phyloP scores from a whole-genome alignment of 2,329 filamentous ascomycete species.

The Thielaviopsis populi region DNA sequence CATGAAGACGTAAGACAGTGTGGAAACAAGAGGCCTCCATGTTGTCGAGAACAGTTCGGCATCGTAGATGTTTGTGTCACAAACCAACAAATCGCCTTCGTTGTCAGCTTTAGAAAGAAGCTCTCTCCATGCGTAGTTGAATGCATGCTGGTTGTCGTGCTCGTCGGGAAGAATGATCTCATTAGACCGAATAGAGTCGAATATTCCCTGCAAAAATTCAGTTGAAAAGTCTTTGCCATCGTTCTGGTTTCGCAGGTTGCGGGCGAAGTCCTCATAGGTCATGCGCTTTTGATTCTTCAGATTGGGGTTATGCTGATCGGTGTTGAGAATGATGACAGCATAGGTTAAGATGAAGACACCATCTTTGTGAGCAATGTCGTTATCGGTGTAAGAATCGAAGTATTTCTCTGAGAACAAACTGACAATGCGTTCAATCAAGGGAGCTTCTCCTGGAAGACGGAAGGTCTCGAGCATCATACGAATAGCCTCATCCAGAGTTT shows the following conservation, averaged over 20 bases:
- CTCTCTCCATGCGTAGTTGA: conserved; percentile 96
- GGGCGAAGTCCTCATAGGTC: conserved; percentile 66
- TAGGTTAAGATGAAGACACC: conserved; percentile 84
- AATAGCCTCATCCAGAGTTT: conserved; percentile 80
- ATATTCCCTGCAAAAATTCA: conserved; percentile 75
- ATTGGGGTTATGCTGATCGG: conserved; percentile 91
- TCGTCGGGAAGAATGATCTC: conserved; percentile 97
- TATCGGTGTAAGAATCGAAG: conserved; percentile 51
- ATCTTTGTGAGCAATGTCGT: conserved; percentile 67
- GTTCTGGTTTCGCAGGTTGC: conserved; percentile 84
- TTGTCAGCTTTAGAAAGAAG: conserved; percentile 70
- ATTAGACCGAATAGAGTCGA: conserved; percentile 75
- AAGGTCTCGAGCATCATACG: conserved; percentile 80
- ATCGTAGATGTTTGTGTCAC: conserved; percentile 88
- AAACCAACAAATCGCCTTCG: conserved; percentile 58
- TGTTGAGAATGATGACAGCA: conserved; percentile 95
- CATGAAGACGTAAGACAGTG: conserved; percentile 96
- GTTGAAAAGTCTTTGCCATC: conserved; percentile 67
- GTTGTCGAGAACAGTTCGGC: conserved; percentile 95
- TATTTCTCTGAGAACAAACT: conserved; percentile 79
- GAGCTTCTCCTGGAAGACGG: conserved; percentile 82
- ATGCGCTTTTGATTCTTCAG: conserved; percentile 67
- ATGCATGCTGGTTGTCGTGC: conserved; percentile 90
- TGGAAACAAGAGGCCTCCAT: conserved; percentile 89
- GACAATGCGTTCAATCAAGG: conserved; percentile 84